Evolutionary conservation across 352 stramenopile species (phyloP), one percentile per base, ranked within the genome.

Genomic region (Phytophthora europaea): DNA sequence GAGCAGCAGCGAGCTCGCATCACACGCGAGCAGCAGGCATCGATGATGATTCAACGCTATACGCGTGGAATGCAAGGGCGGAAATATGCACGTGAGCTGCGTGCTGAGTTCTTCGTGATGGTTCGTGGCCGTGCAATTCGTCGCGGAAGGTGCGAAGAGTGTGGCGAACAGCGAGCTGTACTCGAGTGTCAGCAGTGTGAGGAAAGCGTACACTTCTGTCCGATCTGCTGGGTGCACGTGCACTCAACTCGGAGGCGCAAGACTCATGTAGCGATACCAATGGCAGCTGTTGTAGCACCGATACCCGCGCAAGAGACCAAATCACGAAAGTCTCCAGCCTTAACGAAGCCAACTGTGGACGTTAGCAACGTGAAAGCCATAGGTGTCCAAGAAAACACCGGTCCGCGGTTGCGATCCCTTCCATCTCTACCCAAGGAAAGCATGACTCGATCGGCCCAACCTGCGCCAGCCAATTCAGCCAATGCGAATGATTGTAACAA

Each of bases 111-210:
- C 48, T 93, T 94, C 59, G 84, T 93, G 10, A 81, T 89, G 80
- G 84, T 94, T 9, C 83, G 82, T 57, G 88, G 86, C 6, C 82
- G 85, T 34, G 81, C 84, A 15, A 86, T 94, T 63, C 88, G 86
- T 33, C 86, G 84, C 20, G 88, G 88, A 2, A 85, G 76, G 58
- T 94, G 88, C 51, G 84, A 94, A 63, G 88, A 95, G 55, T 94
- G 88, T 61, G 85, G 82, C 18, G 83, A 90, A n/a, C 67, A 88
- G 33, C 77, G 72, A 28, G 88, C 88, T 18, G 88, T 94, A 54
- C 73, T 95, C 4, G 75, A 88, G 65, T 95, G 86, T 53, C 55
- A 79, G 9, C 73, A 93, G 61, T 95, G 88, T 51, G 78, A 92
- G 52, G 84, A 92, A 58, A 88, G 79, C 50, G 18, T 81, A 13